phyloP scores from a whole-genome alignment of 139 green algal species.

The Micractinium conductrix region DNA sequence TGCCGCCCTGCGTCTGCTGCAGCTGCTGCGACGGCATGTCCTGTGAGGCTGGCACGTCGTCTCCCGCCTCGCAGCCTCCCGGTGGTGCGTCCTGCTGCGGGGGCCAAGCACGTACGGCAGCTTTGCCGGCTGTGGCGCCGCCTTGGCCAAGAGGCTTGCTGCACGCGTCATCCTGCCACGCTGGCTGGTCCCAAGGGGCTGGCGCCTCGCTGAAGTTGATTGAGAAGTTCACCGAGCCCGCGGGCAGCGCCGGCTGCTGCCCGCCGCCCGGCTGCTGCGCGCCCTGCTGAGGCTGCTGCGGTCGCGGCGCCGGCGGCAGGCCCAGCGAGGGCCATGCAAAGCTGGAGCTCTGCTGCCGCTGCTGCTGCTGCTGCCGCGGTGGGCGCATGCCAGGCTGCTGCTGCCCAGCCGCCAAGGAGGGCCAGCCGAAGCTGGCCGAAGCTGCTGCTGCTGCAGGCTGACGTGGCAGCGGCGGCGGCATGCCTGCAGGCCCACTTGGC shows the following conservation, averaged over 20 bases:
- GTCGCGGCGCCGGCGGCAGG: neutral
- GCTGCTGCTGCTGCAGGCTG: neutral
- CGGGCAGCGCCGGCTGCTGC: neutral
- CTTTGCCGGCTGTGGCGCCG: no score
- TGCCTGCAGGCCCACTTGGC: neutral
- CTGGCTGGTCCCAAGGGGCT: no score
- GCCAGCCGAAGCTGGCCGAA: slow-evolving; percentile 16
- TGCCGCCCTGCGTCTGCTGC: no score
- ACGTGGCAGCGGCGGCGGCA: neutral
- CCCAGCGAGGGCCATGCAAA: slow-evolving; percentile 16
- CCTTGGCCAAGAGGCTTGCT: no score
- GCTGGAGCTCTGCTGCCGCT: slow-evolving; percentile 9
- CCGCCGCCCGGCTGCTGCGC: neutral
- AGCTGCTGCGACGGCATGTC: no score
- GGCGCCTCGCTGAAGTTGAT: neutral
- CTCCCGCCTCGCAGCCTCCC: no score
- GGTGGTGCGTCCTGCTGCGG: no score
- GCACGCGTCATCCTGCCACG: slow-evolving; percentile 21
- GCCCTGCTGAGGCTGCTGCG: neutral
- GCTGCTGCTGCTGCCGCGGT: neutral
- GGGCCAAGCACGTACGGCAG: neutral
- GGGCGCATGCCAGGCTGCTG: neutral
- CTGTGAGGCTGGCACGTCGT: no score
- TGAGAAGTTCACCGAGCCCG: slow-evolving; percentile 22
- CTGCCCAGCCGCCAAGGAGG: neutral